Percentiles rank a stretch among this genome's conserved stretches.
Conservation (phyloP, 2,329 filamentous ascomycete species). For the Ascochyta fabae region DNA sequence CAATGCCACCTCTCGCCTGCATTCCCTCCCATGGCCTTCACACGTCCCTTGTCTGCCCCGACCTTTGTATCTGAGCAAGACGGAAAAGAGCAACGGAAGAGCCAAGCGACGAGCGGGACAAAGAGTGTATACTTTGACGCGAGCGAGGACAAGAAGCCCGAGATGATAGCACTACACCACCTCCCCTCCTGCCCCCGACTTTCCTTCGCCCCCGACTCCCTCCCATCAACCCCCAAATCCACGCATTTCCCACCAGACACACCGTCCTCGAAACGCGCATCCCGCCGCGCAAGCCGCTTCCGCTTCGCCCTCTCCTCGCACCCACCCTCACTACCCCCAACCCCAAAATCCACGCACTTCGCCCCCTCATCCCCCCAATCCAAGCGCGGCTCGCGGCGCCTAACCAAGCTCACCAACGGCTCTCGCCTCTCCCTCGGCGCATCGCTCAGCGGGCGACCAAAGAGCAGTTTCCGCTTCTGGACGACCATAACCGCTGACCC, state of each 20-base stretch:
- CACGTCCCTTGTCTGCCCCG: slow-evolving; percentile 6
- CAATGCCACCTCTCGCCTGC: slow-evolving; percentile 22
- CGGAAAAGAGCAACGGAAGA: neutral
- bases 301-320: slow-evolving; percentile 9
- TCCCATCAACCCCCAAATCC: slow-evolving; percentile 7
- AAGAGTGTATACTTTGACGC: neutral
- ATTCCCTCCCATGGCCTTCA: slow-evolving; percentile 14
- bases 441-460: slow-evolving; percentile 33
- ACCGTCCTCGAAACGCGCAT: neutral
- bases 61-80: neutral
- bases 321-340: slow-evolving; percentile 4
- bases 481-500: slow-evolving; percentile 35
- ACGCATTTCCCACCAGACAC: slow-evolving; percentile 3
- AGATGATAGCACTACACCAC: slow-evolving; percentile 7
- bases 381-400: neutral
- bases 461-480: slow-evolving; percentile 40
- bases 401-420: slow-evolving; percentile 21
- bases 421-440: slow-evolving; percentile 30
- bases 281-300: slow-evolving; percentile 6
- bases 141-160: neutral
- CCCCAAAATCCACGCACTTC: neutral
- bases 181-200: slow-evolving; percentile 1
- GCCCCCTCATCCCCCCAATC: neutral
- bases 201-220: neutral
- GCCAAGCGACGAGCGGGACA: neutral